phyloP scores from a whole-genome alignment of 2,329 filamentous ascomycete genomes.

The Trichoderma hamatum region DNA sequence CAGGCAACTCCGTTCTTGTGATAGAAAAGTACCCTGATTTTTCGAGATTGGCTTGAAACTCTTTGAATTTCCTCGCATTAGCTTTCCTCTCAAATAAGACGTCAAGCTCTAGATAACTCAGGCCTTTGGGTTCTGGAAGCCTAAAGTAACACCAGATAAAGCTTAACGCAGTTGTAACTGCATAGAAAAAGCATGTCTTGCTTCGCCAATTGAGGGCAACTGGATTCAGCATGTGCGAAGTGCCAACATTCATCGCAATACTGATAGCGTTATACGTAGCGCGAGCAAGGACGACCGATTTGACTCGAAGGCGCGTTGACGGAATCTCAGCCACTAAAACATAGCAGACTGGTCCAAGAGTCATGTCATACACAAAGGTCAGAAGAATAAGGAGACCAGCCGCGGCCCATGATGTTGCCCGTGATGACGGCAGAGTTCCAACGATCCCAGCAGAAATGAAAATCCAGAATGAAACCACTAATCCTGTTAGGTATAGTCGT shows the following conservation, averaged over 20 bases:
- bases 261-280: constrained; percentile 48
- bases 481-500: too few relatives aligned
- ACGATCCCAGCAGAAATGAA: too few relatives aligned
- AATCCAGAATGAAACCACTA: too few relatives aligned
- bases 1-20: too few relatives aligned
- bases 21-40: too few relatives aligned
- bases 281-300: constrained; percentile 58
- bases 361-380: constrained; percentile 57
- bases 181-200: constrained; percentile 52
- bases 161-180: constrained; percentile 48
- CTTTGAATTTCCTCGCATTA: too few relatives aligned
- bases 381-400: constrained; percentile 54
- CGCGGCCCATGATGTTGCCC: constrained; percentile 46
- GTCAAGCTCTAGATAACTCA: constrained; percentile 44
- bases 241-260: constrained; percentile 54
- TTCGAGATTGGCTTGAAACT: too few relatives aligned
- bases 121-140: constrained; percentile 57
- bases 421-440: constrained; percentile 39
- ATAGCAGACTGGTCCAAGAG: constrained; percentile 58
- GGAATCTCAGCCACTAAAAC: constrained; percentile 56
- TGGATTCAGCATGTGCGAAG: constrained; percentile 52
- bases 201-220: constrained; percentile 53
- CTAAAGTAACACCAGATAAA: constrained; percentile 51
- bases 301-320: constrained; percentile 56
- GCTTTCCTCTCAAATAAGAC: constrained; percentile 36